phyloP scores from a whole-genome alignment of 257 asterid species.

The Perilla frutescens region DNA sequence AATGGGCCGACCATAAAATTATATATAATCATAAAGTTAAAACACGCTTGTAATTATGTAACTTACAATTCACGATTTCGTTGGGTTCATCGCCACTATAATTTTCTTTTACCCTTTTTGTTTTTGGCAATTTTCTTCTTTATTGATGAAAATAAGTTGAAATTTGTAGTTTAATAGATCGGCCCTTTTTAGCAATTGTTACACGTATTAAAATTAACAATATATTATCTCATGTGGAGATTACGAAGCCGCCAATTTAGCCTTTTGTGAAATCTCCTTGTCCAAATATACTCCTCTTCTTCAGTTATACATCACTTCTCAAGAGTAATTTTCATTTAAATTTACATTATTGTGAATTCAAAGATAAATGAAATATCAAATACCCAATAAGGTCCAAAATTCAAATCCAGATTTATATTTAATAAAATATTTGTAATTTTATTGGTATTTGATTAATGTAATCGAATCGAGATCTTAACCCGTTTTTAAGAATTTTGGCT shows the following conservation, averaged over 20 bases:
- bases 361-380: too few relatives aligned
- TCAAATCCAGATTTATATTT: too few relatives aligned
- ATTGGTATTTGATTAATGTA: too few relatives aligned
- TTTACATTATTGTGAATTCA: too few relatives aligned
- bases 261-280: background rate
- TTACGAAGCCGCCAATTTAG: slow-evolving; percentile 11
- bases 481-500: too few relatives aligned
- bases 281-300: background rate
- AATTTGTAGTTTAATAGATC: background rate
- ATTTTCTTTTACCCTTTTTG: background rate
- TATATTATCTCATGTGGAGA: slow-evolving; percentile 10
- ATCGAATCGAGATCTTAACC: too few relatives aligned
- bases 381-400: too few relatives aligned
- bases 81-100: slow-evolving; percentile 27
- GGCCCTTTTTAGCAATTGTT: background rate
- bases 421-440: too few relatives aligned
- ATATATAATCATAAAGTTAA: slow-evolving; percentile 21
- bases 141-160: background rate
- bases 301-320: too few relatives aligned
- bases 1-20: slow-evolving; percentile 34
- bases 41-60: slow-evolving; percentile 44
- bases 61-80: slow-evolving; percentile 38
- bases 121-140: background rate
- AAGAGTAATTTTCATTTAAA: too few relatives aligned
- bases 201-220: background rate